Percentiles rank a stretch among this genome's conserved stretches.
phyloP scores from a whole-genome alignment of 225 moss, liverwort and hornwort species.

The Sphagnum tenellum region DNA sequence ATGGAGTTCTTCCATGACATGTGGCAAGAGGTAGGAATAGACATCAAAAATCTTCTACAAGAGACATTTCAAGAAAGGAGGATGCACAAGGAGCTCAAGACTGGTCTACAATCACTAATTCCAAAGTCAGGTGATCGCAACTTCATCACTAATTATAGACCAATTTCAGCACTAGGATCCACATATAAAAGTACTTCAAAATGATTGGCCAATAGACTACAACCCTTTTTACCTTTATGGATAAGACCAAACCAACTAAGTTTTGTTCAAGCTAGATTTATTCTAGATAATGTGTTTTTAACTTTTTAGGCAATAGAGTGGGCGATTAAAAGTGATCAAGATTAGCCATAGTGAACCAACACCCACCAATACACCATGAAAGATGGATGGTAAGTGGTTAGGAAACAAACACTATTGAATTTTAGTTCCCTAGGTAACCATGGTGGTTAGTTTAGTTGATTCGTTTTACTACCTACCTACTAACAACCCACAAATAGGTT shows the following conservation, averaged over 20 bases:
- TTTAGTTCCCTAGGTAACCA: too few species aligned
- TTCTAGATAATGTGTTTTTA: neutral
- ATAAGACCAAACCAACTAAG: neutral
- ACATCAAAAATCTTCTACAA: neutral
- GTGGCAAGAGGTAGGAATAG: neutral
- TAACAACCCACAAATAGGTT: too few species aligned
- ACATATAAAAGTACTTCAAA: neutral
- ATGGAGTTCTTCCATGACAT: neutral
- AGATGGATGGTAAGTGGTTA: too few species aligned
- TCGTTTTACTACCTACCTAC: too few species aligned
- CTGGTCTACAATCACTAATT: neutral
- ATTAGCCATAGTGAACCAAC: too few species aligned
- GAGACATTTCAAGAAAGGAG: neutral
- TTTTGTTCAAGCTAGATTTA: neutral
- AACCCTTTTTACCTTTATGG: neutral
- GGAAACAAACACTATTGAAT: too few species aligned
- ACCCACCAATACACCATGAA: too few species aligned
- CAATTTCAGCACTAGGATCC: neutral
- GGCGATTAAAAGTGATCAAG: neutral
- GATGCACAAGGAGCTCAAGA: neutral
- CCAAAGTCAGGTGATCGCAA: neutral
- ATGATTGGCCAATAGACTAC: neutral
- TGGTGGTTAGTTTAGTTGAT: too few species aligned
- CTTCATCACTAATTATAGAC: neutral
- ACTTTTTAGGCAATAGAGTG: neutral